phyloP scores from a whole-genome alignment of 228 moss, liverwort and hornwort species.

The Sphagnum magellanicum region DNA sequence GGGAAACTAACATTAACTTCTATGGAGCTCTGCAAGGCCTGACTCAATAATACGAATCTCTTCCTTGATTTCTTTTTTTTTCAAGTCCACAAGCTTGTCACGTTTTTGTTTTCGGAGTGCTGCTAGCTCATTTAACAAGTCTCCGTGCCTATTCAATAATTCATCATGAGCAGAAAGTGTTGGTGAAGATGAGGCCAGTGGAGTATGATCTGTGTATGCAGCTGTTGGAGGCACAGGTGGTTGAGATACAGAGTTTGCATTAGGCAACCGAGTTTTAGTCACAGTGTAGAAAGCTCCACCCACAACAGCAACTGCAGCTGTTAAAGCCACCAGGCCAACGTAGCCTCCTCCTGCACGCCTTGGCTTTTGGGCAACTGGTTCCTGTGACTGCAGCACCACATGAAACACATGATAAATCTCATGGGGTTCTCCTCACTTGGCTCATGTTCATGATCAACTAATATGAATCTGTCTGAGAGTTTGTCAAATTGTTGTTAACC shows the following conservation, averaged over 20 bases:
- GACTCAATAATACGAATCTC: slow-evolving; percentile 61
- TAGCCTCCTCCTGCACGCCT: slow-evolving; percentile 14
- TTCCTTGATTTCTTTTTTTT: slow-evolving; percentile 76
- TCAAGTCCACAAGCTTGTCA: slow-evolving; percentile 64
- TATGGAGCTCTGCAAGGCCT: slow-evolving; percentile 59
- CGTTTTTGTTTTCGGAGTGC: slow-evolving; percentile 65
- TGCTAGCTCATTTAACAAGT: slow-evolving; percentile 49
- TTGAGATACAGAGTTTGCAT: slow-evolving; percentile 14
- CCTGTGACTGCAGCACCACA: slow-evolving; percentile 14
- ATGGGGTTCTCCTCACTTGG: too few species aligned
- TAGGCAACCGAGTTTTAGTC: slow-evolving; percentile 21
- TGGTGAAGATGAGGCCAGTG: slow-evolving; percentile 14
- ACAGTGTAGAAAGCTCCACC: slow-evolving; percentile 43
- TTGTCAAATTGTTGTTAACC: background rate
- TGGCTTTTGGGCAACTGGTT: slow-evolving; percentile 21
- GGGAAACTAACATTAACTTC: slow-evolving; percentile 8
- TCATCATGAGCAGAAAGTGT: slow-evolving; percentile 56
- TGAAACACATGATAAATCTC: too few species aligned
- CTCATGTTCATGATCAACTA: background rate
- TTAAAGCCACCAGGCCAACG: slow-evolving; percentile 18
- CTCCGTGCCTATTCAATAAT: slow-evolving; percentile 35
- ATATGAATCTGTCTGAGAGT: background rate
- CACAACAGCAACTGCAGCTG: slow-evolving; percentile 40
- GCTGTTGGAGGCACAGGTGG: slow-evolving; percentile 13
- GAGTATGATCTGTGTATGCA: too few species aligned